Percentiles rank a stretch among this genome's conserved stretches.
Conservation (phyloP, 1,284 basidiomycete species). For the Austroboletus rostrupii region DNA sequence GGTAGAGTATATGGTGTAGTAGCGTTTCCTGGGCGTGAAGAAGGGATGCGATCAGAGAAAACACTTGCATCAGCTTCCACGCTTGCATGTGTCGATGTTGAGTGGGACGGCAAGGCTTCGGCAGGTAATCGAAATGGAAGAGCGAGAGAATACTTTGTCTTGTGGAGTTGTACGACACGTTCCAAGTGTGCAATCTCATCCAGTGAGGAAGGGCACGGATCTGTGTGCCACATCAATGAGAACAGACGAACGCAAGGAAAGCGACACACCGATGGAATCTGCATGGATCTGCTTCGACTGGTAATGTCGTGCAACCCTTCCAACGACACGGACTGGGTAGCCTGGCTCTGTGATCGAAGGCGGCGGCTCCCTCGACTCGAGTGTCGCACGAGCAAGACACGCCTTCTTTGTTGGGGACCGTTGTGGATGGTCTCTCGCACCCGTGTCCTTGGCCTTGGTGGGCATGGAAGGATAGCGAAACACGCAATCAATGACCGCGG, state of each 20-base stretch:
- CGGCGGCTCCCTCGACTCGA: constrained; percentile 22
- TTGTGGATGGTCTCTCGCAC: neutral
- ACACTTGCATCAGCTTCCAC: neutral
- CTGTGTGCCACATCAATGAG: constrained; percentile 22
- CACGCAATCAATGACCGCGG: constrained; percentile 62
- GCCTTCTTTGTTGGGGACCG: constrained; percentile 19
- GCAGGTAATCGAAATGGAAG: constrained; percentile 44
- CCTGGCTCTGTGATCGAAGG: constrained; percentile 47
- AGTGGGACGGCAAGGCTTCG: constrained; percentile 7
- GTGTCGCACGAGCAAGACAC: constrained; percentile 3
- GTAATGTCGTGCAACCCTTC: constrained; percentile 38
- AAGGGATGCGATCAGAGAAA: constrained; percentile 8
- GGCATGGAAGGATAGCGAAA: constrained; percentile 33
- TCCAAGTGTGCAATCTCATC: constrained; percentile 62
- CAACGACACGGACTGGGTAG: constrained; percentile 34
- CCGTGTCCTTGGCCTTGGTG: constrained; percentile 3
- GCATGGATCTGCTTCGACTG: constrained; percentile 47
- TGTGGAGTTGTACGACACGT: constrained; percentile 50
- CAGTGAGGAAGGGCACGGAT: constrained; percentile 45
- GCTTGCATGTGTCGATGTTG: neutral
- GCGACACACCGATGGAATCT: constrained; percentile 39
- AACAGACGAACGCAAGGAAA: neutral
- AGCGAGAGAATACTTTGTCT: constrained; percentile 43
- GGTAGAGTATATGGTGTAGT: too few species aligned
- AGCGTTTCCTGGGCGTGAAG: constrained; percentile 2